These are phyloP conservation scores for Colletotrichum costaricense DNA, from an alignment of 2,329 filamentous ascomycete genomes.

Conservation along the genomic window DNA sequence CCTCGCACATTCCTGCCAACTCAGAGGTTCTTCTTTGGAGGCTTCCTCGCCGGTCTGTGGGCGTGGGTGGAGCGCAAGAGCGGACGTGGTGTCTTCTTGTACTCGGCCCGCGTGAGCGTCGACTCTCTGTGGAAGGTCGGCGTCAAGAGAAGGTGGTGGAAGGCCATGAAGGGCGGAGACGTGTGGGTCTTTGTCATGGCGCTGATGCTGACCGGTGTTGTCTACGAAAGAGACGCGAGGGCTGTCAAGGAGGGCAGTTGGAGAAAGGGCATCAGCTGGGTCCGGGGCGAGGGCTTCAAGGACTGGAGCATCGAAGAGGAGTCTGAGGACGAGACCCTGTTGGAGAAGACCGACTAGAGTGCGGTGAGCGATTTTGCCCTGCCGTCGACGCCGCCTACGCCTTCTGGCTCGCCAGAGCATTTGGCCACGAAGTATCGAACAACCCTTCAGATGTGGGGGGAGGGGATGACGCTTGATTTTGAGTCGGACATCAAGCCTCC, in stretches of 20 bases:
- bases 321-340: conserved; percentile 51
- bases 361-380: neutral
- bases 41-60: conserved; percentile 87
- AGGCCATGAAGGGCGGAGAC: conserved; percentile 83
- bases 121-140: conserved; percentile 93
- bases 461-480: neutral
- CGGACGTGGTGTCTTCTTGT: conserved; percentile 79
- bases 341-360: conserved; percentile 18
- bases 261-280: conserved; percentile 78
- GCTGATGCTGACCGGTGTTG: conserved; percentile 80
- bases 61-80: conserved; percentile 78
- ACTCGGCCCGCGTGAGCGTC: conserved; percentile 80
- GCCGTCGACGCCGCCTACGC: neutral
- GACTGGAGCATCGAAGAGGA: conserved; percentile 72
- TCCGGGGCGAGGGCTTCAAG: conserved; percentile 80
- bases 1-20: conserved; percentile 81
- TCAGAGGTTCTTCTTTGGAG: conserved; percentile 90
- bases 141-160: conserved; percentile 91
- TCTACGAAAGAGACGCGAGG: conserved; percentile 78
- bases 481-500: neutral
- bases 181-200: conserved; percentile 85
- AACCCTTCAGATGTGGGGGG: neutral
- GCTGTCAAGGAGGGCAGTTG: conserved; percentile 75
- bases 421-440: neutral
- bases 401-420: neutral